Conservation (phyloP, 345 rosid species). For the Eucalyptus brandiana region DNA sequence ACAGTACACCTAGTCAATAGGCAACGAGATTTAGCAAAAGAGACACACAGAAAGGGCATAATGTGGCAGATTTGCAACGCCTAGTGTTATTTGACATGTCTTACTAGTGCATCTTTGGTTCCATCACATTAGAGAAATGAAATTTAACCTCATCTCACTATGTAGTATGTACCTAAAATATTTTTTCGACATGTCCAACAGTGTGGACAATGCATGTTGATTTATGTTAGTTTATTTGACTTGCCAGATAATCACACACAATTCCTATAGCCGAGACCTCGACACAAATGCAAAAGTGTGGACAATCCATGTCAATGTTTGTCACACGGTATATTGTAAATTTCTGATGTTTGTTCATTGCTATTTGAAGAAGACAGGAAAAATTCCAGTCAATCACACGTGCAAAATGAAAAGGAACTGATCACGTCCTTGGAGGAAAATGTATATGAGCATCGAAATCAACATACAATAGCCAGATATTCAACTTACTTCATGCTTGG, state of each 20-base stretch:
- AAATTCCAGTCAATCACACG: background rate
- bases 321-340: background rate
- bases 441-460: background rate
- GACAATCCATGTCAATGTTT: background rate
- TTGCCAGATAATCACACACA: background rate
- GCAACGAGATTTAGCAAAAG: background rate
- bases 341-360: background rate
- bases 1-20: conserved; percentile 51
- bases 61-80: fast-evolving
- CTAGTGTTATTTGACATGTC: background rate
- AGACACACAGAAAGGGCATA: background rate
- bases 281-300: background rate
- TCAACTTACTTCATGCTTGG: conserved; percentile 54
- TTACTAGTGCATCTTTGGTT: background rate
- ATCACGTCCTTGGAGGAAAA: background rate
- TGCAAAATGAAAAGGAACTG: background rate
- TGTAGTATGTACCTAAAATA: background rate
- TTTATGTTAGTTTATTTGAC: background rate
- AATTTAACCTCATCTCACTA: background rate
- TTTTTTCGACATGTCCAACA: background rate
- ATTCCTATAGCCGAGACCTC: background rate
- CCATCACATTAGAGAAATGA: background rate
- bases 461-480: background rate
- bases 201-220: background rate
- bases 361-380: background rate